Evolutionary conservation across 257 asterid genomes (phyloP).

Genomic region (Sherardia arvensis): DNA sequence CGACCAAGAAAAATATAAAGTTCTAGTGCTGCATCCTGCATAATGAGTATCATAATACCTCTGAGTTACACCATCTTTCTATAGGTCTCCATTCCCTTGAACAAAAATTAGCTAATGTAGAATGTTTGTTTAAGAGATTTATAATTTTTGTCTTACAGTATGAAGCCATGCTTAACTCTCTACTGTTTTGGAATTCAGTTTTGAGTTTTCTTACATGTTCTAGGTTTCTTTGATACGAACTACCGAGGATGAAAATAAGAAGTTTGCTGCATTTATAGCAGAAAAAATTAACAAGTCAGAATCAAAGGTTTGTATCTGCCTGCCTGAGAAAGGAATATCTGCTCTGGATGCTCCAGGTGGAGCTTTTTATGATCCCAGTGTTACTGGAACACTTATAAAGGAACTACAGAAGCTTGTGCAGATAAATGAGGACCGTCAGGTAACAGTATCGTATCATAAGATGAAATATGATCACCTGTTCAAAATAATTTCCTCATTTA

Average conservation of each 20-base stretch:
- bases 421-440: slow-evolving; percentile 64
- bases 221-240: slow-evolving; percentile 85
- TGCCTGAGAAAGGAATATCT: slow-evolving; percentile 82
- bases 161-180: neutral
- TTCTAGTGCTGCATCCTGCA: neutral
- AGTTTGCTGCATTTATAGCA: slow-evolving; percentile 81
- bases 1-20: slow-evolving; percentile 2
- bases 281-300: slow-evolving; percentile 68
- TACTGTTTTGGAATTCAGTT: neutral
- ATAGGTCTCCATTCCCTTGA: neutral
- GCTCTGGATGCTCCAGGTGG: slow-evolving; percentile 85
- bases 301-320: slow-evolving; percentile 64
- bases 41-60: neutral
- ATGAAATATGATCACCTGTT: slow-evolving; percentile 9
- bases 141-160: neutral
- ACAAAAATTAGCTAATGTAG: neutral
- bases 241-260: slow-evolving; percentile 65
- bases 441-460: slow-evolving; percentile 20
- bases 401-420: slow-evolving; percentile 58
- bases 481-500: slow-evolving; percentile 8
- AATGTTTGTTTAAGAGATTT: neutral
- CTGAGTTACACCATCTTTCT: neutral
- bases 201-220: neutral
- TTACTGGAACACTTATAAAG: slow-evolving; percentile 54
- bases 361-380: slow-evolving; percentile 73